Conservation (phyloP, 805 yeast species). For the Candida silvicultrix region DNA sequence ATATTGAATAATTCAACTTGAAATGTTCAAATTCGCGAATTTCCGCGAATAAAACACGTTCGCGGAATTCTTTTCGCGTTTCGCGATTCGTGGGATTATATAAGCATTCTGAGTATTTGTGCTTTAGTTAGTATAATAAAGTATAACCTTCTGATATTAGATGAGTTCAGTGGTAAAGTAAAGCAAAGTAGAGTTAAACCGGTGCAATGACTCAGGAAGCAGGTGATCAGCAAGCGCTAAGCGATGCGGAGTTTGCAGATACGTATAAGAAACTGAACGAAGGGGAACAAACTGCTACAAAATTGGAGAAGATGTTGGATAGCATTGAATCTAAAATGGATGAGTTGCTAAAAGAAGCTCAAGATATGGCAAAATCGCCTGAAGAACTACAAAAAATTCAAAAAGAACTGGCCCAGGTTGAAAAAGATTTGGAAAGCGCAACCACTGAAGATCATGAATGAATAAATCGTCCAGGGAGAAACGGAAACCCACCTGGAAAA, state of each 20-base stretch:
- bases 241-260: constrained; percentile 36
- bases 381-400: background rate
- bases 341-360: constrained; percentile 43
- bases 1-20: too few species aligned
- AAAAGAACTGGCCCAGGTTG: background rate
- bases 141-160: too few species aligned
- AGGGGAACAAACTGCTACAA: constrained; percentile 61
- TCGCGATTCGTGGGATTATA: too few species aligned
- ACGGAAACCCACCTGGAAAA: too few species aligned
- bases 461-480: too few species aligned
- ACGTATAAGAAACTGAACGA: constrained; percentile 56
- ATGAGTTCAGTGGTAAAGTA: too few species aligned
- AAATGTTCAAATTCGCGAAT: too few species aligned
- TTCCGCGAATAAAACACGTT: too few species aligned
- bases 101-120: too few species aligned
- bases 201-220: constrained; percentile 25
- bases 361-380: constrained; percentile 7
- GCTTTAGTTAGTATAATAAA: too few species aligned
- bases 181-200: background rate
- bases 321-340: constrained; percentile 61
- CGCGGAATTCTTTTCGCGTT: too few species aligned
- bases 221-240: constrained; percentile 4
- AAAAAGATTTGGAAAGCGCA: background rate
- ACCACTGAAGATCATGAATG: background rate
- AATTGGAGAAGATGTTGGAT: constrained; percentile 61